A percentile compares a stretch with the other conserved stretches of the same genome.
These are phyloP conservation scores for Hammondia hammondi DNA, from an alignment of 169 alveolate genomes.

Conservation along the genomic window DNA sequence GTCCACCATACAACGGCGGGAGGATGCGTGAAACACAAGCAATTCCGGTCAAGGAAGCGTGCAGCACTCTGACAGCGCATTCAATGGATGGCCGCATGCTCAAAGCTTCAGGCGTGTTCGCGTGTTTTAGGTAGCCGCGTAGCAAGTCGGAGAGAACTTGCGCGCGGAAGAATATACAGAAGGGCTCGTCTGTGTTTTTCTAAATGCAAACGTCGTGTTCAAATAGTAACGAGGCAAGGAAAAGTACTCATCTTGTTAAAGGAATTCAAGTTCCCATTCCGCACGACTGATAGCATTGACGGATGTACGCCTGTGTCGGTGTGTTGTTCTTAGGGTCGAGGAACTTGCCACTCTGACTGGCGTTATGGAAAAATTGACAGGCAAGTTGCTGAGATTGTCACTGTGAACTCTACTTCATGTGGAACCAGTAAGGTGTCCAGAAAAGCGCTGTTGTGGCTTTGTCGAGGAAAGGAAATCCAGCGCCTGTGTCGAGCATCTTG, in stretches of 20 bases:
- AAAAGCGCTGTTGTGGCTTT: neutral
- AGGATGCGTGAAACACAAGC: no score
- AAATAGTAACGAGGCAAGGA: no score
- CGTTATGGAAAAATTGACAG: neutral
- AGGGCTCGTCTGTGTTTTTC: no score
- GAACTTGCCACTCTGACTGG: neutral
- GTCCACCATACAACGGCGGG: no score
- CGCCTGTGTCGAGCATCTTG: neutral
- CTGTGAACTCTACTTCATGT: neutral
- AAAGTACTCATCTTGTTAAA: no score
- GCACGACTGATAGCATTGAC: no score
- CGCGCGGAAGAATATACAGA: no score
- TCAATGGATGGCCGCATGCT: neutral
- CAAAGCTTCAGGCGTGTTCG: neutral
- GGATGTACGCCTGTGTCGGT: no score
- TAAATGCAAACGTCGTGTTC: no score
- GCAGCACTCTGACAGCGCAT: neutral
- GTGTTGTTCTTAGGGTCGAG: neutral
- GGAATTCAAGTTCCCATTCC: no score
- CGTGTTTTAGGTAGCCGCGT: neutral
- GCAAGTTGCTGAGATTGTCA: neutral
- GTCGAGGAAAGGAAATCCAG: neutral
- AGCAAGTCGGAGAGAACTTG: neutral
- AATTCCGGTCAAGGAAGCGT: neutral
- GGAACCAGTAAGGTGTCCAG: neutral